Conservation (phyloP, 805 yeast species). For the Schwanniomyces polymorphus region DNA sequence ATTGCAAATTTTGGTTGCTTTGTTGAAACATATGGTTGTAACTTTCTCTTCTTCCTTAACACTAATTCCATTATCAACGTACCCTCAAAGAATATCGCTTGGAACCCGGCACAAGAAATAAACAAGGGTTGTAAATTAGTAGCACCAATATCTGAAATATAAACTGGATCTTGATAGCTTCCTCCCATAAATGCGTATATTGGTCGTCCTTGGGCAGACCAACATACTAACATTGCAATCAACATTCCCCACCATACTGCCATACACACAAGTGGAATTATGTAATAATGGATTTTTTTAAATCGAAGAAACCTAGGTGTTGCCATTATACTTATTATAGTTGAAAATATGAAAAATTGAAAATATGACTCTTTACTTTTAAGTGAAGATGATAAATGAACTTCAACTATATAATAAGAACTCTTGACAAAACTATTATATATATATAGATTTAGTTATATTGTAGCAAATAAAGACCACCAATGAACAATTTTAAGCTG, state of each 20-base stretch:
- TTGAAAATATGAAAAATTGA: too few relatives aligned
- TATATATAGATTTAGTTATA: too few relatives aligned
- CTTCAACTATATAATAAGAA: too few relatives aligned
- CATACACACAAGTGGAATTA: slow-evolving; percentile 66
- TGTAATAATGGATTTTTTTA: slow-evolving; percentile 49
- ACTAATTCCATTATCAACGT: slow-evolving; percentile 62
- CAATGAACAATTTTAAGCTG: too few relatives aligned
- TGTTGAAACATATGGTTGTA: slow-evolving; percentile 50
- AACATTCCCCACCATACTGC: slow-evolving; percentile 92
- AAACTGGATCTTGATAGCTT: slow-evolving; percentile 52
- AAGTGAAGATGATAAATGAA: too few relatives aligned
- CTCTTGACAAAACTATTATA: too few relatives aligned
- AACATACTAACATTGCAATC: slow-evolving; percentile 69
- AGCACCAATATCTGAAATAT: slow-evolving; percentile 86
- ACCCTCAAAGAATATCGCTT: slow-evolving; percentile 71
- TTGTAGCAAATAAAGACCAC: too few relatives aligned
- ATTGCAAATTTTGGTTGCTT: slow-evolving; percentile 47
- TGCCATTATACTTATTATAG: background rate
- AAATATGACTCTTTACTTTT: too few relatives aligned
- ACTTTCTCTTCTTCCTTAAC: slow-evolving; percentile 56
- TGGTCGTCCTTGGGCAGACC: slow-evolving; percentile 84
- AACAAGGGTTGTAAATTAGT: slow-evolving; percentile 83
- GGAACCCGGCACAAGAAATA: slow-evolving; percentile 73
- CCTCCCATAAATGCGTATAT: slow-evolving; percentile 54
- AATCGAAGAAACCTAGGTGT: slow-evolving; percentile 15